Percentiles rank a stretch among this genome's conserved stretches.
Conservation (phyloP, 148 eudicot species). For the Pharnaceum exiguum region DNA sequence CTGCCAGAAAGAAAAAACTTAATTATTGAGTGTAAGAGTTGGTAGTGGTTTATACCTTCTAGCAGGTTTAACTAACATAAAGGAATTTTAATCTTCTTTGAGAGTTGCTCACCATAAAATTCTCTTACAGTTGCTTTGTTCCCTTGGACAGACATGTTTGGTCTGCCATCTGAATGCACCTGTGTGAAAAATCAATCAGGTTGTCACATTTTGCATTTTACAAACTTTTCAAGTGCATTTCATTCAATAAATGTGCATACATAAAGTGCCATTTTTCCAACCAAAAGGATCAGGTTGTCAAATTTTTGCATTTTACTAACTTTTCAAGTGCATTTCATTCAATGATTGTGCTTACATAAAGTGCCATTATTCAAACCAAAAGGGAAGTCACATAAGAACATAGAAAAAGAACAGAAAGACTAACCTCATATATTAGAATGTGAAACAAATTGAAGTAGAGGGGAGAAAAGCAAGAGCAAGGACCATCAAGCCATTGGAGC, state of each 20-base stretch:
- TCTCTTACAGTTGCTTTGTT: slow-evolving; percentile 65
- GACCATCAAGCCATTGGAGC: slow-evolving; percentile 68
- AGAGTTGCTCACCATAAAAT: slow-evolving; percentile 58
- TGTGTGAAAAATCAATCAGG: slow-evolving; percentile 17
- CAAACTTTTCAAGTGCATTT: too few species aligned
- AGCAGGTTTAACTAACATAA: too few species aligned
- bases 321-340: too few species aligned
- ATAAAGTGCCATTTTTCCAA: too few species aligned
- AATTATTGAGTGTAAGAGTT: background rate
- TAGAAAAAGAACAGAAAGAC: background rate
- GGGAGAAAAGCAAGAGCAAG: slow-evolving; percentile 58
- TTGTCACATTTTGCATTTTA: background rate
- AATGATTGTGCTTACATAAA: too few species aligned
- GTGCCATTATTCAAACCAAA: too few species aligned
- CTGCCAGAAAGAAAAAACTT: slow-evolving; percentile 46
- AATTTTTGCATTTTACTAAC: too few species aligned
- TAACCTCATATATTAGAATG: slow-evolving; percentile 62
- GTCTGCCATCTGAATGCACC: slow-evolving; percentile 61
- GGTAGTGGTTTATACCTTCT: too few species aligned
- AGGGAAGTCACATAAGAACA: too few species aligned
- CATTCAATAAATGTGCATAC: too few species aligned
- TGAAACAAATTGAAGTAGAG: slow-evolving; percentile 56
- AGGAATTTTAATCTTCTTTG: too few species aligned
- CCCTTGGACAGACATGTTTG: slow-evolving; percentile 37
- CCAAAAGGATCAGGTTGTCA: too few species aligned